Base-by-base conservation (phyloP, 2,329 filamentous ascomycete genomes). In the Scedosporium dehoogii region DNA sequence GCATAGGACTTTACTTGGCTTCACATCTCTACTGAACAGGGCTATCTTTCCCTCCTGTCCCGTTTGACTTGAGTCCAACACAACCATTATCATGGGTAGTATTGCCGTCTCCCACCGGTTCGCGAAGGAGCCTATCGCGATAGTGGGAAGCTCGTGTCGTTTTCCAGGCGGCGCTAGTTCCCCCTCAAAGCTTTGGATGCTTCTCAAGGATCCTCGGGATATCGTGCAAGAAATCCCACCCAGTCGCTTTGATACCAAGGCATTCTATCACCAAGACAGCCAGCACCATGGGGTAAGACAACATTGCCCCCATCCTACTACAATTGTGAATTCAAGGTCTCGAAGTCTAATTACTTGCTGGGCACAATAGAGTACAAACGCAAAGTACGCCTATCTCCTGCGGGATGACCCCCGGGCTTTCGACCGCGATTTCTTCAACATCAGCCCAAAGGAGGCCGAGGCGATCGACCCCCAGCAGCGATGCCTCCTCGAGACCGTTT, bases 91-190 rank as follows among this genome's bases (percentile, higher is more conserved):
- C 33, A 38, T 38, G 33, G 33, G 33, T 38, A 38, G 33, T 38
- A 38, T 3, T 38, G 33, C 33, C 33, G 9, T 2, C 33, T 12
- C 33, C 33, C 9, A 12, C 33, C 14, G 33, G 33, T 12, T 38
- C 33, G 10, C 33, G 33, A 38, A 53, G 18, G 18, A 18, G 66
- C 77, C 77, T 44, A 72, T 80, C 46, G 78, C 78, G 68, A 75
- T 80, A 23, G 72, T 80, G 18, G 78, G 78, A 65, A 78, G 80
- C 72, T 73, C 76, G 3, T 79, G 77, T 65, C 77, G 78, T 25
- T 70, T 80, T 56, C 76, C 78, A 0, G 78, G 78, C 6, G 73
- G 73, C 53, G 74, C 78, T 21, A 70, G 73, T 7, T 76, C 70
- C 9, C 71, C 75, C 4, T 73, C 73, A 6, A 75, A 79, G 64